Evolutionary conservation across 768 basidiomycete species (phyloP), one percentile per base, ranked within the genome.

Genomic region (Amanita molliuscula): DNA sequence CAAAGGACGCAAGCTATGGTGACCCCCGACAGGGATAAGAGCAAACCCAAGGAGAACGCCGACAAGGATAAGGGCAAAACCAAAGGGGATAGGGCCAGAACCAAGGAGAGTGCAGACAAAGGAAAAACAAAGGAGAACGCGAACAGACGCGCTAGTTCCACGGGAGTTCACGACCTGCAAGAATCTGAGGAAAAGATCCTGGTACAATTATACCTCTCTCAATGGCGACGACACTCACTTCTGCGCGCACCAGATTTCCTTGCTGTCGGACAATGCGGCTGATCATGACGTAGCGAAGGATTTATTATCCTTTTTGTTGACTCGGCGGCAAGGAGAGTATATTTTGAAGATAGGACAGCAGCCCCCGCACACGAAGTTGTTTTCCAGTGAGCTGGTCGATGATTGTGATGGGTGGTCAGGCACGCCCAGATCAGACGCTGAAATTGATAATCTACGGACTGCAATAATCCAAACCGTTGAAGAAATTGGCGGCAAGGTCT

Each of bases 401-500:
- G 67, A 63, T n/a, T 54, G 64, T 1, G 67, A 72, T 26, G 79
- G 70, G 6, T 83, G 82, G 81, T 65, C 63, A 8, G 85, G 87
- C 8, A 65, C 64, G 7, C 44, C 66, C 16, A 65, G 78, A 37
- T 76, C 78, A 0, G 60, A 64, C 13, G 72, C 75, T 31, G 78
- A 88, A 51, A 56, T 88, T 6, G 68, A 76, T 11, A 58, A 47
- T 2, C 62, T 88, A 20, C 64, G 64, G 28, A 58, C 66, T 3
- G 66, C 64, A 55, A 60, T 88, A 43, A 69, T 63, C 3, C 68
- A 65, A 37, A 65, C 69, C 0, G 81, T 81, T 0, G 86, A 88
- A 51, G 88, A 91, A 57, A 74, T 91, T 33, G 88, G 89, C 15
- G 88, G 84, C 16, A 84, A 87, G 72, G 88, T 88, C 50, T 15